Conservation (phyloP, 2,329 filamentous ascomycete genomes). For the Passalora sequoiae region DNA sequence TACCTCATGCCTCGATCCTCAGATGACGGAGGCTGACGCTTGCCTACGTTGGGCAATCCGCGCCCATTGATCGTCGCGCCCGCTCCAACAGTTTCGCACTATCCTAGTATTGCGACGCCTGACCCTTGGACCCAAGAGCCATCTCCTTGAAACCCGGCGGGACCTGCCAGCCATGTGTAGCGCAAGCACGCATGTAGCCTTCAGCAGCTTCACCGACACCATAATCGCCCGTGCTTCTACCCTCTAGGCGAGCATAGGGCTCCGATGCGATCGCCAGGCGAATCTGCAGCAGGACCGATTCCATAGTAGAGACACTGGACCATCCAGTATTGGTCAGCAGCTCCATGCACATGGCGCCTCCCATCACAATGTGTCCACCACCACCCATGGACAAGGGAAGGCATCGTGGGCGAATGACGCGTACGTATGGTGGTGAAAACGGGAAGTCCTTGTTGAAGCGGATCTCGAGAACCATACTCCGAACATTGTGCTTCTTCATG, state of each 20-base stretch:
- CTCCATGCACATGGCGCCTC: conserved; percentile 78
- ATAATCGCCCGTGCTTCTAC: conserved; percentile 44
- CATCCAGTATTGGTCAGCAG: conserved; percentile 74
- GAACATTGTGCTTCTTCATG: conserved; percentile 58
- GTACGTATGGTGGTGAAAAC: conserved; percentile 74
- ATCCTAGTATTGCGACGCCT: too few species aligned
- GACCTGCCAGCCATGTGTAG: conserved; percentile 65
- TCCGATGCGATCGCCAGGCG: conserved; percentile 69
- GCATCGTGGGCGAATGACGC: conserved; percentile 76
- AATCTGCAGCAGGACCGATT: conserved; percentile 75
- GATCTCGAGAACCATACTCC: conserved; percentile 72
- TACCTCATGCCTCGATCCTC: too few species aligned
- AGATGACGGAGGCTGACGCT: too few species aligned
- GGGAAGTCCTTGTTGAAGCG: conserved; percentile 75
- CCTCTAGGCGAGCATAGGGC: conserved; percentile 64
- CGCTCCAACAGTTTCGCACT: too few species aligned
- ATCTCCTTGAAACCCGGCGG: conserved; percentile 57
- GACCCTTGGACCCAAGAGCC: too few species aligned
- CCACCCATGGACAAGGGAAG: conserved; percentile 66
- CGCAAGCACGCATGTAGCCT: conserved; percentile 66
- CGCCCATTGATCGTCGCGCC: too few species aligned
- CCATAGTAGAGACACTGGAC: conserved; percentile 67
- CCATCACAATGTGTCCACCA: conserved; percentile 78
- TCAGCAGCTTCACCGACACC: conserved; percentile 63
- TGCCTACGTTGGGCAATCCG: too few species aligned